phyloP scores from a whole-genome alignment of 2,329 filamentous ascomycete species.

The Ascochyta pisi region DNA sequence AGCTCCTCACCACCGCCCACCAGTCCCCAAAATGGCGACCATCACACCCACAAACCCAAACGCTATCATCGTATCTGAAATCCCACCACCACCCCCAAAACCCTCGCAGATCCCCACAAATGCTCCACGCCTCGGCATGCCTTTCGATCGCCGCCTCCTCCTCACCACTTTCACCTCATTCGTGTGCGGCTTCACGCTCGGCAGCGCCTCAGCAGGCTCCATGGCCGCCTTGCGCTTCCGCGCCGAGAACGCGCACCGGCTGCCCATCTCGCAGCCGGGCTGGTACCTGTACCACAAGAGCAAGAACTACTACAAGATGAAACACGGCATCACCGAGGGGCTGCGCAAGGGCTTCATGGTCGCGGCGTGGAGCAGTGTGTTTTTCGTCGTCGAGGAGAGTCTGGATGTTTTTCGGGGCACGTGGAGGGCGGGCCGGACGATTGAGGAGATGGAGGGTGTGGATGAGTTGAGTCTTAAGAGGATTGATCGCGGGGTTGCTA shows the following conservation, averaged over 20 bases:
- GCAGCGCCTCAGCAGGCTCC: constrained; percentile 74
- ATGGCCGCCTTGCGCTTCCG: constrained; percentile 83
- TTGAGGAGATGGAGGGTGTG: constrained; percentile 45
- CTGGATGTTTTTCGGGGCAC: constrained; percentile 71
- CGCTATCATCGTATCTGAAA: neutral
- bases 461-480: constrained; percentile 41
- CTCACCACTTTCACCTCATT: constrained; percentile 70
- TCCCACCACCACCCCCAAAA: constrained; percentile 12
- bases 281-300: constrained; percentile 99
- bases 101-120: constrained; percentile 19
- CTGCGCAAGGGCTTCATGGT: constrained; percentile 75
- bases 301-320: constrained; percentile 89
- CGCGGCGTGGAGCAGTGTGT: constrained; percentile 74
- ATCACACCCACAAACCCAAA: constrained; percentile 13
- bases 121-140: constrained; percentile 63
- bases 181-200: constrained; percentile 72
- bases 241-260: constrained; percentile 93
- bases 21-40: constrained; percentile 11
- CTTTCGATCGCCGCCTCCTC: constrained; percentile 69
- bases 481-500: constrained; percentile 38
- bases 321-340: constrained; percentile 80
- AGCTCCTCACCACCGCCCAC: constrained; percentile 17
- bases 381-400: constrained; percentile 83
- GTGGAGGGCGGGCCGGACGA: constrained; percentile 53
- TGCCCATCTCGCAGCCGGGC: constrained; percentile 79